Percentiles rank a stretch among this genome's conserved stretches.
phyloP scores from a whole-genome alignment of 1,284 basidiomycete species.

The Exsudoporus floridanus region DNA sequence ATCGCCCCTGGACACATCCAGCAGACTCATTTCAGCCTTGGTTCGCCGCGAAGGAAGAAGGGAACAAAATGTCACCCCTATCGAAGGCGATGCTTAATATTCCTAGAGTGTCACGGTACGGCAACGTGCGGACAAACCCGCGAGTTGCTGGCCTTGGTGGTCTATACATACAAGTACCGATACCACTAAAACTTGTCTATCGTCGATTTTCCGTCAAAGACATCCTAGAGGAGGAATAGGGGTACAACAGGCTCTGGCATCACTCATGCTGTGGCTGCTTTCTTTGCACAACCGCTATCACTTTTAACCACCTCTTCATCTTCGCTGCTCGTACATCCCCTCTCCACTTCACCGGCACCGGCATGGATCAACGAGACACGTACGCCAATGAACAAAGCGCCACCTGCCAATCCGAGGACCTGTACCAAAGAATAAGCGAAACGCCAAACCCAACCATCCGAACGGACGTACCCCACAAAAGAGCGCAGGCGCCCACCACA shows the following conservation, averaged over 20 bases:
- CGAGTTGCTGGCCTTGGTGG: too few species aligned
- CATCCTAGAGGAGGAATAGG: not conserved
- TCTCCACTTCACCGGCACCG: not conserved
- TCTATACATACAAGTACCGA: too few species aligned
- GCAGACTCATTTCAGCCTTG: too few species aligned
- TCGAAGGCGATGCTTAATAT: too few species aligned
- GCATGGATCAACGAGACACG: slow-evolving; percentile 9
- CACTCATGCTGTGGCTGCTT: not conserved
- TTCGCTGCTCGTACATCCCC: not conserved
- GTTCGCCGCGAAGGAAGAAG: too few species aligned
- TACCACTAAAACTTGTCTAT: not conserved
- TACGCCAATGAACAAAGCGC: slow-evolving; percentile 10
- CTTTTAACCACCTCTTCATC: not conserved
- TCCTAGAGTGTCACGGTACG: too few species aligned
- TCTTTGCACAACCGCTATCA: not conserved
- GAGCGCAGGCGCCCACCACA: slow-evolving; percentile 33
- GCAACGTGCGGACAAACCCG: too few species aligned
- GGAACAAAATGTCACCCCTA: too few species aligned
- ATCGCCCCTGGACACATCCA: too few species aligned
- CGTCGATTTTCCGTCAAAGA: not conserved
- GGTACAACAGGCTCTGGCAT: not conserved
- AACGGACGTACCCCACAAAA: slow-evolving; percentile 28
- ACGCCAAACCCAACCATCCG: not conserved
- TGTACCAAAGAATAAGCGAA: not conserved
- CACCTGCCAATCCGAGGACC: slow-evolving; percentile 10